Evolutionary conservation across 106 monocot genomes (phyloP).

Genomic region (Allium fistulosum): DNA sequence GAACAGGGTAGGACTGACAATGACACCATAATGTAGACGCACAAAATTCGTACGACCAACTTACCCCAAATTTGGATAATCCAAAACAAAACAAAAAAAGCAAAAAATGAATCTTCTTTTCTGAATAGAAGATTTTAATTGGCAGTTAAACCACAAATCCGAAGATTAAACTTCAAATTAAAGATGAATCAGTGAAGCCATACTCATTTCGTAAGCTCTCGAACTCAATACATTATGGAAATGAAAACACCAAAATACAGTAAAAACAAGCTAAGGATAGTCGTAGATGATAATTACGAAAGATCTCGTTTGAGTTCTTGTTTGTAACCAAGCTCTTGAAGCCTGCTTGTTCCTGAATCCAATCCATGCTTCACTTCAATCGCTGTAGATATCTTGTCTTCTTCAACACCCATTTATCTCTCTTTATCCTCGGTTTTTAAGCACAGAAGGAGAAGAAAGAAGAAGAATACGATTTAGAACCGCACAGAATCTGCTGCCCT

Average conservation of each 20-base stretch:
- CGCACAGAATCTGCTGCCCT: no score
- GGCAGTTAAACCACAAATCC: no score
- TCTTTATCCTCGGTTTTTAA: neutral
- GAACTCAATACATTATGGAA: neutral
- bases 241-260: conserved; percentile 4
- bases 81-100: neutral
- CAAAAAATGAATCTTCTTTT: neutral
- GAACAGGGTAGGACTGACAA: neutral
- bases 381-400: neutral
- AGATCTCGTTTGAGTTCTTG: conserved; percentile 94
- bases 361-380: neutral
- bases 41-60: neutral
- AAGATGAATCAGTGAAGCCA: neutral
- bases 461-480: no score
- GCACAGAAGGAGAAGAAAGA: neutral
- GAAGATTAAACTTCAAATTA: no score
- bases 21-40: neutral
- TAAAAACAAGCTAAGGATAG: neutral
- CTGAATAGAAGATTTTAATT: neutral
- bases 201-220: neutral
- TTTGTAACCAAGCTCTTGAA: conserved; percentile 83
- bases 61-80: neutral
- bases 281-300: conserved; percentile 36
- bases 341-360: conserved; percentile 57
- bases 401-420: neutral